These are phyloP conservation scores for Cutaneotrichosporon dermatis DNA, from an alignment of 1,284 basidiomycete genomes.

Conservation along the genomic window DNA sequence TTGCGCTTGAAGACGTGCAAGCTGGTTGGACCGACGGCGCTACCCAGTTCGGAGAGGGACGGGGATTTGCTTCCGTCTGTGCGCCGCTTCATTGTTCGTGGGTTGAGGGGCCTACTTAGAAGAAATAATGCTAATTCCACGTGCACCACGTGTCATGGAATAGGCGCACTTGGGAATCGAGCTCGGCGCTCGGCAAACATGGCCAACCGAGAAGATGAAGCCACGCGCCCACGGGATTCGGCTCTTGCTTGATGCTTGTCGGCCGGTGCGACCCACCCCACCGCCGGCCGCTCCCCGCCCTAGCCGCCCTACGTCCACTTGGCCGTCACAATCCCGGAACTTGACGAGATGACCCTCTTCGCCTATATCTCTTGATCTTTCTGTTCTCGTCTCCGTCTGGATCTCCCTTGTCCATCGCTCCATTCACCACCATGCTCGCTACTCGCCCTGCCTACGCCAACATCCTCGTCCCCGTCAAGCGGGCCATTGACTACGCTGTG, in stretches of 20 bases:
- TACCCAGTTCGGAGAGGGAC: neutral
- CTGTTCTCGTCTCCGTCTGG: neutral
- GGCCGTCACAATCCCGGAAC: neutral
- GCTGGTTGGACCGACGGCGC: constrained; percentile 8
- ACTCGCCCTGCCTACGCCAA: constrained; percentile 68
- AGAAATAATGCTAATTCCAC: neutral
- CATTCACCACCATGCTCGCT: constrained; percentile 60
- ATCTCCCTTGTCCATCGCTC: neutral
- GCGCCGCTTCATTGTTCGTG: neutral
- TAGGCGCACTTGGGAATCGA: too few species aligned
- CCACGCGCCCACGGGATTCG: neutral
- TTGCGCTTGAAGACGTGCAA: neutral
- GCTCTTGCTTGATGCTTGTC: neutral
- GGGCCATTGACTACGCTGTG: constrained; percentile 56
- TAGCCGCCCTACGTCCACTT: too few species aligned
- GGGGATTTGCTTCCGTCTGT: neutral
- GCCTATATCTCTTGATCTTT: constrained; percentile 5
- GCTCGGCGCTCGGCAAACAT: neutral
- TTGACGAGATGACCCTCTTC: constrained; percentile 1
- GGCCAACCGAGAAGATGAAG: neutral
- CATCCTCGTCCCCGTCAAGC: constrained; percentile 86
- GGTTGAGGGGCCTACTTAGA: neutral
- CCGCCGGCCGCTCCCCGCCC: too few species aligned
- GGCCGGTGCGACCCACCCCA: neutral
- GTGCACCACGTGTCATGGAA: neutral